phyloP scores from a whole-genome alignment of 306 rosid genomes.

The Begonia loranthoides region DNA sequence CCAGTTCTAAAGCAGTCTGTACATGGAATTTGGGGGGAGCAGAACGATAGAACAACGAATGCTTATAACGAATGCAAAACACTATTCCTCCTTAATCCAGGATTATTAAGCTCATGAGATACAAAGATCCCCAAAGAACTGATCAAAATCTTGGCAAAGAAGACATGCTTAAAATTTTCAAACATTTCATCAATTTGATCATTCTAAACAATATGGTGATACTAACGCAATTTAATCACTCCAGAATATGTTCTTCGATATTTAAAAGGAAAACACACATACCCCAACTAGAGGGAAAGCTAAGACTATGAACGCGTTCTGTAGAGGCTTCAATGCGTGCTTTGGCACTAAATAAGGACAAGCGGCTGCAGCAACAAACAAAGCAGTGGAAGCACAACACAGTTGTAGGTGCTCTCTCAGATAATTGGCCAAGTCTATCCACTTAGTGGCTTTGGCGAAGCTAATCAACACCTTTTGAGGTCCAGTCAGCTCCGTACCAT shows the following conservation, averaged over 20 bases:
- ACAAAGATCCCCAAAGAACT: no score
- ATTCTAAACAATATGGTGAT: slow-evolving; percentile 1
- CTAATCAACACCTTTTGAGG: slow-evolving; percentile 48
- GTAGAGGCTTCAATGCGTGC: slow-evolving; percentile 48
- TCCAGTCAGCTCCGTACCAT: slow-evolving; percentile 30
- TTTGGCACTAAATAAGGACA: slow-evolving; percentile 69
- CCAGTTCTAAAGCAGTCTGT: no score
- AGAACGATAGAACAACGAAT: no score
- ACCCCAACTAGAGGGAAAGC: slow-evolving; percentile 94
- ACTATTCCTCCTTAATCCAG: no score
- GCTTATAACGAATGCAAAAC: no score
- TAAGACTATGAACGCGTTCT: slow-evolving; percentile 45
- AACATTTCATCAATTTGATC: not conserved
- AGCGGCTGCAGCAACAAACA: slow-evolving; percentile 68
- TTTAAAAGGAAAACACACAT: slow-evolving; percentile 9
- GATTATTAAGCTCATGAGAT: no score
- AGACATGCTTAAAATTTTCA: no score
- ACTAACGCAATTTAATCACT: no score
- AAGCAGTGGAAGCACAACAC: slow-evolving; percentile 61
- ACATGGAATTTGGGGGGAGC: no score
- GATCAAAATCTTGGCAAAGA: no score
- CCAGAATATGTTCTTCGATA: not conserved
- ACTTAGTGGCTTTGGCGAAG: slow-evolving; percentile 62
- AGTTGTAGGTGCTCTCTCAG: slow-evolving; percentile 75
- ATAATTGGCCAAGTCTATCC: slow-evolving; percentile 68